These are phyloP conservation scores for Camelina neglecta DNA, from an alignment of 345 rosid genomes.

Conservation along the genomic window DNA sequence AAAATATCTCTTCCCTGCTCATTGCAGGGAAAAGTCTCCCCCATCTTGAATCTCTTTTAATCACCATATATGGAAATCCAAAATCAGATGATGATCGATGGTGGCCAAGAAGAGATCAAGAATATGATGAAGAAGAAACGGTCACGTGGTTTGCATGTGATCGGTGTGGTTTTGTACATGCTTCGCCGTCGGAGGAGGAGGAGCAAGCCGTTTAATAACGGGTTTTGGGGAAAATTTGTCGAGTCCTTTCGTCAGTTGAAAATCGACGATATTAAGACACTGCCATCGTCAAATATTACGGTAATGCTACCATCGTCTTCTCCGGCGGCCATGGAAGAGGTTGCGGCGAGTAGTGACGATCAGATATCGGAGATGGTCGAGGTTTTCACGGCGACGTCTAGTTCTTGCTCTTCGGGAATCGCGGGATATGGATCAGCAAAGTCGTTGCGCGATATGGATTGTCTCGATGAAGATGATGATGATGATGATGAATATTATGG, in stretches of 20 bases:
- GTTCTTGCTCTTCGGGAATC: slow-evolving; percentile 29
- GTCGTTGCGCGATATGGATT: slow-evolving; percentile 44
- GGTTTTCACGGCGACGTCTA: slow-evolving; percentile 39
- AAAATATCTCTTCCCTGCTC: slow-evolving; percentile 36
- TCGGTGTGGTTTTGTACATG: slow-evolving; percentile 54
- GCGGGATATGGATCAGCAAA: slow-evolving; percentile 56
- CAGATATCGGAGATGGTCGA: slow-evolving; percentile 48
- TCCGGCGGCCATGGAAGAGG: slow-evolving; percentile 12
- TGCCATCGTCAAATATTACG: slow-evolving; percentile 3
- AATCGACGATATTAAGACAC: slow-evolving; percentile 14
- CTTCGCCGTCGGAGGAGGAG: slow-evolving; percentile 37
- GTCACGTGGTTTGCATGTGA: slow-evolving; percentile 49
- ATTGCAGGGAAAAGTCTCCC: slow-evolving; percentile 36
- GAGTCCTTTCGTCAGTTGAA: slow-evolving; percentile 53
- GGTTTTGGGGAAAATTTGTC: slow-evolving; percentile 50
- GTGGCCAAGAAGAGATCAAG: slow-evolving; percentile 39
- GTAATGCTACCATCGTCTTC: not conserved
- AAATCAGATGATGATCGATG: not conserved
- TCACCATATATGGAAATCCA: slow-evolving; percentile 33
- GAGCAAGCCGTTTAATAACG: slow-evolving; percentile 45
- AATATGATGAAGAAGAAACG: slow-evolving; percentile 45
- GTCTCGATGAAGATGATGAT: slow-evolving; percentile 35
- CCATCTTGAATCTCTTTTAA: not conserved
- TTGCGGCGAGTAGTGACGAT: slow-evolving; percentile 2
- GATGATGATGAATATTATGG: slow-evolving; percentile 24